Conservation (phyloP, 257 asterid species). For the Scutellaria baicalensis region DNA sequence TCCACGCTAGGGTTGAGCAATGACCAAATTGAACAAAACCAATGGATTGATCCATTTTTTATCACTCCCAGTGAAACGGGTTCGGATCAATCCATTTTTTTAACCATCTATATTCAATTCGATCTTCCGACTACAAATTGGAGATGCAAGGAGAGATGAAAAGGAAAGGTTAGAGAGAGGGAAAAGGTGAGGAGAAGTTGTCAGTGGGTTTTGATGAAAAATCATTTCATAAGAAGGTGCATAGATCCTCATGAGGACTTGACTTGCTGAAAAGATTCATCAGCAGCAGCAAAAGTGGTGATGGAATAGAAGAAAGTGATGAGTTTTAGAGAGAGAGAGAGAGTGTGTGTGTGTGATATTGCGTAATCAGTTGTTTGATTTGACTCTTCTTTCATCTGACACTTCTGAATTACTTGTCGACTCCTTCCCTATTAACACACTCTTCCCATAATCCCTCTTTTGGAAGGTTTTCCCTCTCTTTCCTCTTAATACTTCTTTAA, state of each 20-base stretch:
- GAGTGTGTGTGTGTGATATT: not conserved
- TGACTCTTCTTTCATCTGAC: slow-evolving; percentile 17
- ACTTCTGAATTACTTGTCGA: slow-evolving; percentile 8
- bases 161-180: not conserved
- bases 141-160: not conserved
- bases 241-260: too few species aligned
- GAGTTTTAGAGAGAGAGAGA: not conserved
- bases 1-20: too few species aligned
- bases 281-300: not conserved
- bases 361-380: slow-evolving; percentile 27
- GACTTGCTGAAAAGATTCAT: not conserved
- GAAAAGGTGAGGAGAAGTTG: not conserved
- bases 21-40: too few species aligned
- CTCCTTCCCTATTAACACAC: slow-evolving; percentile 13
- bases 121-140: too few species aligned
- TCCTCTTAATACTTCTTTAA: too few species aligned
- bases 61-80: too few species aligned
- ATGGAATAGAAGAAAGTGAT: not conserved
- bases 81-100: too few species aligned
- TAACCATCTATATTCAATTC: too few species aligned
- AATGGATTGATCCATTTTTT: too few species aligned
- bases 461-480: not conserved
- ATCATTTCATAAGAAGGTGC: not conserved
- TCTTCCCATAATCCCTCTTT: slow-evolving; percentile 15
- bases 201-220: not conserved